Evolutionary conservation across 495 filamentous ascomycete genomes (phyloP), one percentile per base, ranked within the genome.

Genomic region (Neurospora sublineolata): DNA sequence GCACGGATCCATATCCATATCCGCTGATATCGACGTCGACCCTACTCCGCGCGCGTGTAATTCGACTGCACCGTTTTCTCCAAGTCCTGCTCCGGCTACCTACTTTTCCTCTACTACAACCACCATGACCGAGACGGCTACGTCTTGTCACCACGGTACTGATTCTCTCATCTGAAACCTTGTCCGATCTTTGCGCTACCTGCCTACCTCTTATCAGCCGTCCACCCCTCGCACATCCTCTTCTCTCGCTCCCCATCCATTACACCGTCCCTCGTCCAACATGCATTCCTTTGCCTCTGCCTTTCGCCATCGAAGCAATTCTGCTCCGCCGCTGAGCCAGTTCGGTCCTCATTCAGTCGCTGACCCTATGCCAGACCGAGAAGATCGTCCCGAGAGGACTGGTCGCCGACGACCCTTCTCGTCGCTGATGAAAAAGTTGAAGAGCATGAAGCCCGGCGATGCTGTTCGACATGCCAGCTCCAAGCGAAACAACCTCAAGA

Each of bases 391-490:
- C 27, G 52, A 64, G 52, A 64, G 52, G 52, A 64, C 27, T 42
- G 82, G 81, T 52, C 91, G 93, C 70, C 91, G 93, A 69, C 89
- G 91, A 68, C 94, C 94, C 6, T 97, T 99, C 80, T 89, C 94
- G 30, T 90, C 88, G 58, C 94, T 94, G 91, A 92, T 99, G 89
- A 97, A 94, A 85, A 93, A 94, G 73, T 87, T 99, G 37, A 89
- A 93, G 38, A 95, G 89, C 78, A 87, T 97, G 73, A 97, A 94
- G 80, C 86, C 80, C 72, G 81, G 79, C 14, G 77, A 82, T 23
- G 78, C 77, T 37, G 71, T 75, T 58, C 83, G 80, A 46, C 76
- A 78, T 41, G 73, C 73, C 18, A 69, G 39, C 73, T 77, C 76
- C 71, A 82, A 71, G 75, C 80, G 79, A 38, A 72, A 72, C 72